Evolutionary conservation across 2,329 filamentous ascomycete genomes (phyloP).

Genomic region (Aspergillus vadensis): DNA sequence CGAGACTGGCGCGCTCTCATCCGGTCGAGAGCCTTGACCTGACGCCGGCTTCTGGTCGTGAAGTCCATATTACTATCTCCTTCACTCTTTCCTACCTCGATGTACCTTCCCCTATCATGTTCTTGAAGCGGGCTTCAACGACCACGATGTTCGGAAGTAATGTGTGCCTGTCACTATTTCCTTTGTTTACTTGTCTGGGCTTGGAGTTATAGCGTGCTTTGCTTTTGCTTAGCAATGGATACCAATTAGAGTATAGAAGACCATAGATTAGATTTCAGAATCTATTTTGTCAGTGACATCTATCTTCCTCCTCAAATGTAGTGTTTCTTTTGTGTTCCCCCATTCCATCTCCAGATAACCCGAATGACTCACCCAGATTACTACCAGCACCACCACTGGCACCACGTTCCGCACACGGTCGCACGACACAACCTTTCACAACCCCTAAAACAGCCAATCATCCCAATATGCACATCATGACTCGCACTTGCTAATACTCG

Average conservation of each 20-base stretch:
- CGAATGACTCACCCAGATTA: no score
- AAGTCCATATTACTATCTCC: background rate
- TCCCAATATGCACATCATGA: no score
- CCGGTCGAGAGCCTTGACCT: slow-evolving; percentile 2
- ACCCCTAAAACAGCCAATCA: no score
- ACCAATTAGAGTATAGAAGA: background rate
- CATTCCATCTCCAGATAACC: no score
- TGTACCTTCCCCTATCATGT: background rate
- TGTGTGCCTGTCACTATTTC: background rate
- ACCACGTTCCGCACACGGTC: no score
- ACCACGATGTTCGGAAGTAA: background rate
- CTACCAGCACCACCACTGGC: no score
- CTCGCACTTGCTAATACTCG: no score
- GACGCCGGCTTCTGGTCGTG: background rate
- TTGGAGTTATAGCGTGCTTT: background rate
- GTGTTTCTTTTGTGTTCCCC: no score
- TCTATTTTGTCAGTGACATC: background rate
- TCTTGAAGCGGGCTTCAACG: background rate
- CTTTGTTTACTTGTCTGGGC: background rate
- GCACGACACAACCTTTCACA: no score
- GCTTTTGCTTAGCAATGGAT: background rate
- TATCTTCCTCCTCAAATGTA: no score
- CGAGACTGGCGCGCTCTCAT: slow-evolving; percentile 4
- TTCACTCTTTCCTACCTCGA: background rate
- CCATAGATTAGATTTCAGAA: background rate